Base-by-base conservation (phyloP, 2,329 filamentous ascomycete species). In the Trichoderma koningii region DNA sequence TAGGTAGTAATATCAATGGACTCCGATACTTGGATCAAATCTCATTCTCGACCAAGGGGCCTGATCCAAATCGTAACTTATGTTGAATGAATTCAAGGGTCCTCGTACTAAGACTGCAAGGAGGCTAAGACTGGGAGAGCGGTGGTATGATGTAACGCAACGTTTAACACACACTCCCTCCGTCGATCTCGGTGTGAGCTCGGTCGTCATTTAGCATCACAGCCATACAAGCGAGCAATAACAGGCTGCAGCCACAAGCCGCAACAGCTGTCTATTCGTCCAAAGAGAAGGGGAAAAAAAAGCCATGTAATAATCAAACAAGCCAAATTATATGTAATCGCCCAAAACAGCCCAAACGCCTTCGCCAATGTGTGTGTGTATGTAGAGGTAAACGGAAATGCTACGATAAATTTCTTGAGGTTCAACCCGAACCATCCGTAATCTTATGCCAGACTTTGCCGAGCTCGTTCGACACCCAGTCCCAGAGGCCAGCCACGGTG, bases 381-480 rank as follows among this genome's bases (percentile, higher is more conserved):
- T 55, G 30, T 12, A 12, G n/a, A n/a, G n/a, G n/a, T 7, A 17
- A 28, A 41, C 15, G 3, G 4, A 17, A 17, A 21, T n/a, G 50
- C 50, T 52, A 6, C 1, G 1, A 19, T 19, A 14, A 26, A 30
- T 34, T 1, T 45, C 30, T 9, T 7, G 10, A 7, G 30, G 7
- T 34, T 30, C 41, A 64, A 44, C 12, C 17, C 23, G 53, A 52
- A 12, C 30, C 53, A 14, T 73, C 74, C 14, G 70, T 77, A 19
- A 84, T 74, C 69, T 82, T 81, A 44, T 76, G 74, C 82, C 81
- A 83, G 23, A 79, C 74, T 41, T 80, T 73, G 38, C 75, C 76
- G 14, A 85, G 71, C 67, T 84, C 80, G 42, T 78, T 80, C 2
- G 77, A 80, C 14, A 86, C 69, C 83, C 83, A 86, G 55, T 82